Evolutionary conservation across 331 rosid species (phyloP), one percentile per base, ranked within the genome.

Genomic region (Phaseolus coccineus): DNA sequence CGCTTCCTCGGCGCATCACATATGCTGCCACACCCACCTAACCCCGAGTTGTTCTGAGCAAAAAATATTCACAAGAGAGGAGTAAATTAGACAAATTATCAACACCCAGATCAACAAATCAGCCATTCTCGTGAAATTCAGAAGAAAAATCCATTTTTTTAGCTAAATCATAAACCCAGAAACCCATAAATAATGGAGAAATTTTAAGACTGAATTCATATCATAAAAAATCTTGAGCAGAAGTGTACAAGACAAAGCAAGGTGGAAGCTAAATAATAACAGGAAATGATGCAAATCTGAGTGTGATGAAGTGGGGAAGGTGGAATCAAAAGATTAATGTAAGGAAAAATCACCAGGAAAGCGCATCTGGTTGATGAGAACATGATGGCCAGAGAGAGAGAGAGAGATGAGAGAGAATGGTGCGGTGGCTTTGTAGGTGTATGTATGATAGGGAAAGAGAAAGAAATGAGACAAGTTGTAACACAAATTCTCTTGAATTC

Each of bases 281-380:
- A 0, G 62, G 30, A 55, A 55, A 55, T 55, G 62, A 6, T 19
- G 9, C 16, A 69, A 74, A 64, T 74, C 58, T 42, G 75, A 78
- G 69, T 33, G 77, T 13, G 65, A 0, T 0, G 27, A 62, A 1
- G 15, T n/a, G 24, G 58, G 56, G 6, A 13, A 6, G 15, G 72
- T 50, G 46, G 83, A 78, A 27, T 15, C 1, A 55, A 64, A 62
- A 12, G 42, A 27, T 55, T 50, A 12, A 16, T 10, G 51, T 11
- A 16, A 46, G 15, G 14, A 4, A 3, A 69, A 2, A 52, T 84
- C 91, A 96, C 98, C 98, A 86, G 85, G 63, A 91, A 91, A 74
- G 81, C 48, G 94, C 87, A 88, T 69, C 90, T 83, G 77, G 53
- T 85, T 55, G 94, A 77, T 19, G 97, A 96, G 81, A 93, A 85